Percentiles rank a stretch among this genome's conserved stretches.
These are phyloP conservation scores for Pulveroboletus frians DNA, from an alignment of 768 basidiomycete species.

Conservation along the genomic window DNA sequence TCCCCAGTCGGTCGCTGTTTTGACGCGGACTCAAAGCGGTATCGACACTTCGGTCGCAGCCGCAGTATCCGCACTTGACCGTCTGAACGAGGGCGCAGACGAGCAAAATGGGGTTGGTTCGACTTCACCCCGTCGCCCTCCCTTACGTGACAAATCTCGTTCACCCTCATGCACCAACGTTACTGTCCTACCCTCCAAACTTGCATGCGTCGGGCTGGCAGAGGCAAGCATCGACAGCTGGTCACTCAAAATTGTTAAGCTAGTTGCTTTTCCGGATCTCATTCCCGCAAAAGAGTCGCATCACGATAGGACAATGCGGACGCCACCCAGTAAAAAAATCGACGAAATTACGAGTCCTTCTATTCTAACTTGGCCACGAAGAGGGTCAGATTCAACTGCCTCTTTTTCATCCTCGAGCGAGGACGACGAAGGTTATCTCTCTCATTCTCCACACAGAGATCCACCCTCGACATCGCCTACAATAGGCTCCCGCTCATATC, in stretches of 20 bases:
- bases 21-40: slow-evolving; percentile 44
- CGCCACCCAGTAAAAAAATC: slow-evolving; percentile 7
- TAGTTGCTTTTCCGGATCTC: slow-evolving; percentile 72
- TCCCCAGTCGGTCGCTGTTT: slow-evolving; percentile 38
- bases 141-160: slow-evolving; percentile 38
- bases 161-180: slow-evolving; percentile 59
- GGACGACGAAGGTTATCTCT: slow-evolving; percentile 50
- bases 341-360: slow-evolving; percentile 16
- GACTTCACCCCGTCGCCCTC: slow-evolving; percentile 9
- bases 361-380: slow-evolving; percentile 21
- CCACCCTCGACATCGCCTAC: slow-evolving; percentile 32
- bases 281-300: slow-evolving; percentile 35
- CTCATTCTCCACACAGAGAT: slow-evolving; percentile 48
- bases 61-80: slow-evolving; percentile 7
- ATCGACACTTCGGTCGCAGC: slow-evolving; percentile 29
- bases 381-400: slow-evolving; percentile 21
- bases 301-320: slow-evolving; percentile 1
- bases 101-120: slow-evolving; percentile 1
- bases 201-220: slow-evolving; percentile 71
- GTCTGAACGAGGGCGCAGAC: slow-evolving; percentile 2
- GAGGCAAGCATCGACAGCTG: slow-evolving; percentile 66
- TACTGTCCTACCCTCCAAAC: slow-evolving; percentile 58
- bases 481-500: slow-evolving; percentile 39
- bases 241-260: slow-evolving; percentile 73
- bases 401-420: slow-evolving; percentile 32